phyloP scores from a whole-genome alignment of 2,329 filamentous ascomycete species.

The Fusarium falciforme region DNA sequence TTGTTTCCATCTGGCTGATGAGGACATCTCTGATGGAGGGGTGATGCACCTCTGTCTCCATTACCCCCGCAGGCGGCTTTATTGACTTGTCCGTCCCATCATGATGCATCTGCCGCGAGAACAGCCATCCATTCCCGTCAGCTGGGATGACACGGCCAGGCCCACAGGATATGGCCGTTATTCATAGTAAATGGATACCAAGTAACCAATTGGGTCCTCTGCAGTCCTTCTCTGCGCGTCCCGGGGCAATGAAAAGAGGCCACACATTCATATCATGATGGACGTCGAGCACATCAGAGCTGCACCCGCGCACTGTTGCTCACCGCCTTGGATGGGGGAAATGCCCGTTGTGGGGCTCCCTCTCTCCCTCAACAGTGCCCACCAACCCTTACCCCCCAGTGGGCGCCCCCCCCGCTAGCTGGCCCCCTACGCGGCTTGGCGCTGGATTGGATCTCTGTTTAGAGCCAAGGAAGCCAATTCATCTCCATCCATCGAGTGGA shows the following conservation, averaged over 20 bases:
- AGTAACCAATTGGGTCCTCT: background rate
- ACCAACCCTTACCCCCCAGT: conserved; percentile 23
- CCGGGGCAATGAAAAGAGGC: background rate
- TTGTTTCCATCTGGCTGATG: background rate
- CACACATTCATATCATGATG: conserved; percentile 7
- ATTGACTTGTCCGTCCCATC: background rate
- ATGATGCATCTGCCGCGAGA: background rate
- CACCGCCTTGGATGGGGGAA: conserved; percentile 38
- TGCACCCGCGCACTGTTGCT: conserved; percentile 4
- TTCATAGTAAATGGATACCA: background rate
- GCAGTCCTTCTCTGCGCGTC: background rate
- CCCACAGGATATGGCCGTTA: background rate
- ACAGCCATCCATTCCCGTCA: background rate
- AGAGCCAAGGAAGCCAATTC: conserved; percentile 29
- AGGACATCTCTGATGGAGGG: background rate
- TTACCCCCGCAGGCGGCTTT: background rate
- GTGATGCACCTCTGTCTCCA: background rate
- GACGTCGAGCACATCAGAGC: background rate
- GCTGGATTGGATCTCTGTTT: conserved; percentile 38
- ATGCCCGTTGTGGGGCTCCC: conserved; percentile 40
- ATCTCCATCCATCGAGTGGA: conserved; percentile 27
- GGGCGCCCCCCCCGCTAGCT: conserved; percentile 21
- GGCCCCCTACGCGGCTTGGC: conserved; percentile 33
- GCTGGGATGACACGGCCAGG: background rate
- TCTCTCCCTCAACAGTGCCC: conserved; percentile 6